Base-by-base conservation (phyloP, 352 stramenopile genomes). In the Phytophthora boehmeriae region DNA sequence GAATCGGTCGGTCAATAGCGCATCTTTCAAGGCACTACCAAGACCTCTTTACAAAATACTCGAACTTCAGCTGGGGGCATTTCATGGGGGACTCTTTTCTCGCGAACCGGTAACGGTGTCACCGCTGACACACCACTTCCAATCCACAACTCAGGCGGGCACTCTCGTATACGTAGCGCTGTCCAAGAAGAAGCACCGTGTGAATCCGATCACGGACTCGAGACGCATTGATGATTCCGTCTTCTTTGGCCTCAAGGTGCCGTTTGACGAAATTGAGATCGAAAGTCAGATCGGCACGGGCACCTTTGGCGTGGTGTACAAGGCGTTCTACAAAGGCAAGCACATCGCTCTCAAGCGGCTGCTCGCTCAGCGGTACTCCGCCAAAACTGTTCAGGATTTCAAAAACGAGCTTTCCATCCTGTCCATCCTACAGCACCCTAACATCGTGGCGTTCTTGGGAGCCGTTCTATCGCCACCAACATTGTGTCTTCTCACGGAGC, bases 341-440 rank as follows among this genome's bases (percentile, higher is more conserved):
- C 79, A 82, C 44, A 58, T 92, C 35, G 83, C 83, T 9, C 68
- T 90, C 54, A 92, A 92, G 66, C 76, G 76, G 25, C 63, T 92
- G 16, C 63, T 88, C 13, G 67, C 80, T 34, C 68, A 84, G 47
- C 70, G 83, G 28, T 78, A 80, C 55, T 83, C 75, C 25, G 66
- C 67, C 23, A 89, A 89, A 60, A 83, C 70, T 19, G 66, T 89
- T 8, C 66, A 78, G 20, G 74, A 95, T 56, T 95, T 95, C 51
- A 77, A 84, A 39, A 90, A 92, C 49, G 84, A 95, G 54, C 68
- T 95, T 32, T 82, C 84, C n/a, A 93, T 95, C 59, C 78, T 95
- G 17, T 91, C 80, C 2, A 75, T 92, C 38, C 68, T 93, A 19
- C 82, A 83, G 27, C 82, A 95, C 54, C 62, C 83, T 8, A 92